Percentiles rank a stretch among this genome's conserved stretches.
Conservation (phyloP, 495 filamentous ascomycete genomes). For the Letharia columbiana region DNA sequence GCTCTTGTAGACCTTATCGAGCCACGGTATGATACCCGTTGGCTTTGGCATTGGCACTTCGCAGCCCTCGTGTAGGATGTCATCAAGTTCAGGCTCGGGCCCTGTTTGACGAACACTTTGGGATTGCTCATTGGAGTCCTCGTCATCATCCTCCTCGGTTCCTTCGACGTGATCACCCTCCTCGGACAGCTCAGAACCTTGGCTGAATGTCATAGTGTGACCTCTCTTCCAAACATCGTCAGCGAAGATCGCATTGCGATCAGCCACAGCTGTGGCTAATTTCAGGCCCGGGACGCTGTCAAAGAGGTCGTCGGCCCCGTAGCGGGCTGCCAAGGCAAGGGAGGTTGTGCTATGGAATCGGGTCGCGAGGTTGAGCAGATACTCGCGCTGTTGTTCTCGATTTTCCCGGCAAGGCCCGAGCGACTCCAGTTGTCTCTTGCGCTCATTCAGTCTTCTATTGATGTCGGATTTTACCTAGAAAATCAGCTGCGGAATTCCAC, state of each 20-base stretch:
- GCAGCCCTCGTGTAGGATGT: slow-evolving; percentile 23
- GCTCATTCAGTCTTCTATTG: slow-evolving; percentile 30
- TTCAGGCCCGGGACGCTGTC: slow-evolving; percentile 27
- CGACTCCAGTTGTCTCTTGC: slow-evolving; percentile 24
- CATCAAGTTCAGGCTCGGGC: slow-evolving; percentile 24
- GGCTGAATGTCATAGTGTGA: slow-evolving; percentile 28
- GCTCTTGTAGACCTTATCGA: slow-evolving; percentile 26
- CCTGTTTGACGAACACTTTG: background rate
- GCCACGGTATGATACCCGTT: slow-evolving; percentile 29
- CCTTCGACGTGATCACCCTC: background rate
- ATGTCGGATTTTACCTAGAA: slow-evolving; percentile 40
- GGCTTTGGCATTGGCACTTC: slow-evolving; percentile 5
- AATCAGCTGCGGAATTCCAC: background rate
- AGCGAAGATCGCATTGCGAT: slow-evolving; percentile 36
- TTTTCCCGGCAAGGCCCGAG: slow-evolving; percentile 41
- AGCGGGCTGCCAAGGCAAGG: slow-evolving; percentile 37
- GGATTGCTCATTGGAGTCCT: slow-evolving; percentile 25
- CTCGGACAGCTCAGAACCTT: background rate
- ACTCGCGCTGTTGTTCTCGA: slow-evolving; percentile 35
- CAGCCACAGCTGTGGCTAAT: slow-evolving; percentile 40
- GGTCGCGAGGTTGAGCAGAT: slow-evolving; percentile 36
- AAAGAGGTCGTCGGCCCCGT: slow-evolving; percentile 36
- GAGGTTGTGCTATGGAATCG: slow-evolving; percentile 36
- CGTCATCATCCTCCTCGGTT: slow-evolving; percentile 20
- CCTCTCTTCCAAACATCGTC: slow-evolving; percentile 33